A percentile compares a stretch with the other conserved stretches of the same genome.
Conservation (phyloP, 2,329 filamentous ascomycete species). For the Emericellopsis cladophorae region DNA sequence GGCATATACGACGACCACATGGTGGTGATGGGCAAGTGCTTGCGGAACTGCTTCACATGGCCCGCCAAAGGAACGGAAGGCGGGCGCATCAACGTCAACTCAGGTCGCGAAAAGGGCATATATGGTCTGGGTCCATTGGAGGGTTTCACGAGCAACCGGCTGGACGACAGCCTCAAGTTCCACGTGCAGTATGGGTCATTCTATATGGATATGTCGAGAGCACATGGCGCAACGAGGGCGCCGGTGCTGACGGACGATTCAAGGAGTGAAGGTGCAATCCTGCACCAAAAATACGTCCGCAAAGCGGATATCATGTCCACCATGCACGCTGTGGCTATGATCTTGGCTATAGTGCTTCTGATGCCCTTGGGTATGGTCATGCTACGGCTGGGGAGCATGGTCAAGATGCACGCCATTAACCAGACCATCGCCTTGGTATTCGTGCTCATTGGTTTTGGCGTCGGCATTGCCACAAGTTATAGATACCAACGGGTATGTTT, state of each 20-base stretch:
- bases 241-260: conserved; percentile 17
- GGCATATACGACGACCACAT: conserved; percentile 31
- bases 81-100: conserved; percentile 37
- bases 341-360: conserved; percentile 38
- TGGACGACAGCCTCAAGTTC: conserved; percentile 30
- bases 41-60: conserved; percentile 38
- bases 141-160: conserved; percentile 25
- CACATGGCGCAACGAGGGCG: conserved; percentile 29
- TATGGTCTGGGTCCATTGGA: conserved; percentile 42
- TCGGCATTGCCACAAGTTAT: conserved; percentile 40
- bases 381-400: conserved; percentile 35
- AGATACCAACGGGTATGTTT: conserved; percentile 41
- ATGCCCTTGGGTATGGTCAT: conserved; percentile 43
- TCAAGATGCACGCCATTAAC: conserved; percentile 40
- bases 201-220: conserved; percentile 38
- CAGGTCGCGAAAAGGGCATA: conserved; percentile 33
- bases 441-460: conserved; percentile 32
- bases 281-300: conserved; percentile 7
- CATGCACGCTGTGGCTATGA: conserved; percentile 39
- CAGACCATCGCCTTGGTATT: conserved; percentile 36
- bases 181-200: conserved; percentile 43
- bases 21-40: conserved; percentile 38
- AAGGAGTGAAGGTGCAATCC: conserved; percentile 21
- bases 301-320: conserved; percentile 16
- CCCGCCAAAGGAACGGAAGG: conserved; percentile 11